Evolutionary conservation across 192 early-diverging fungal genomes (phyloP).

Genomic region (Paraglomus brasilianum): DNA sequence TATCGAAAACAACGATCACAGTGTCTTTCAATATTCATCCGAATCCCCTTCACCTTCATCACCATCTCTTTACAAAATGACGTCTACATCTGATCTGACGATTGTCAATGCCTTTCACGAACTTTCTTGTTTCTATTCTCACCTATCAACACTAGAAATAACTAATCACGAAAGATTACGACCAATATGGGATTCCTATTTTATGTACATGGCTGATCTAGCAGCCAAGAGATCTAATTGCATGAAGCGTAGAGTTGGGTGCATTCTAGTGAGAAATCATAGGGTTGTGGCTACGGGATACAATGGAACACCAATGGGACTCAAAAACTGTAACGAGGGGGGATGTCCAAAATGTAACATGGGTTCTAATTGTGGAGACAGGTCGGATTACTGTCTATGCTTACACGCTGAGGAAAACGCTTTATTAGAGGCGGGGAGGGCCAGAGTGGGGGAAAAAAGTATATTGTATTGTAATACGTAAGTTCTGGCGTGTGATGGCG

Average conservation of each 20-base stretch:
- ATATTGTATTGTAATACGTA: conserved; percentile 96
- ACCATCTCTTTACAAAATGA: conserved; percentile 21
- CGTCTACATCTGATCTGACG: conserved; percentile 21
- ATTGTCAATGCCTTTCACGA: conserved; percentile 13
- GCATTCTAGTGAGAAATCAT: conserved; percentile 84
- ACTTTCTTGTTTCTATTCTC: conserved; percentile 6
- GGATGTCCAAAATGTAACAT: conserved; percentile 93
- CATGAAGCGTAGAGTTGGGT: conserved; percentile 98
- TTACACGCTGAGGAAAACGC: conserved; percentile 99
- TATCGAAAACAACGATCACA: neutral
- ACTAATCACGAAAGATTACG: conserved; percentile 73
- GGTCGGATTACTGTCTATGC: conserved; percentile 88
- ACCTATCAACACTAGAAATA: conserved; percentile 54
- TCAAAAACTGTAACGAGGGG: conserved; percentile 92
- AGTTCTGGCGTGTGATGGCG: conserved; percentile 14
- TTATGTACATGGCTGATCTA: conserved; percentile 91
- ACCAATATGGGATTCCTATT: conserved; percentile 97
- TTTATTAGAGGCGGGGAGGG: conserved; percentile 91
- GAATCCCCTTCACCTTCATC: neutral
- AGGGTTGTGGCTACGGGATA: conserved; percentile 98
- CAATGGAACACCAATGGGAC: conserved; percentile 92
- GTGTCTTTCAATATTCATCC: conserved; percentile 20
- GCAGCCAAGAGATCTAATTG: conserved; percentile 91
- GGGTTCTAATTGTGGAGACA: conserved; percentile 72
- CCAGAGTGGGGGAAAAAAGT: conserved; percentile 71